These are phyloP conservation scores for Actinomucor elegans DNA, from an alignment of 371 early-diverging fungal species.

Conservation along the genomic window DNA sequence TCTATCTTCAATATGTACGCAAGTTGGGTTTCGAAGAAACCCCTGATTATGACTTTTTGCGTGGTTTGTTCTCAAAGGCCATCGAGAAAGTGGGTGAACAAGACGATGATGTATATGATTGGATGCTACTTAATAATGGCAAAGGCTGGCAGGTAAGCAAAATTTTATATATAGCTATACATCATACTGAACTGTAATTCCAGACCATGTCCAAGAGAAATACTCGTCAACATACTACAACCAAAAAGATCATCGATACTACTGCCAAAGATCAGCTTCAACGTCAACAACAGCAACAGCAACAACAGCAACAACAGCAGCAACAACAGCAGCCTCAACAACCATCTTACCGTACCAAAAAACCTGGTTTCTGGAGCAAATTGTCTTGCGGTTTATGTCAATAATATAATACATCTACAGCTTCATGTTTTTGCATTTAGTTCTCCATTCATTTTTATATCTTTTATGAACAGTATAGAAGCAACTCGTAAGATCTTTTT, in stretches of 20 bases:
- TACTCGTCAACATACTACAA: conserved; percentile 15
- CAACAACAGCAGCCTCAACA: conserved; percentile 1
- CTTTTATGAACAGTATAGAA: background rate
- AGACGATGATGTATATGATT: conserved; percentile 90
- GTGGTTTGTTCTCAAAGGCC: conserved; percentile 79
- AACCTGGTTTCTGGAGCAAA: conserved; percentile 8
- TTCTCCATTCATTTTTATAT: background rate
- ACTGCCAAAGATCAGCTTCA: background rate
- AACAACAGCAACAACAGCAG: conserved; percentile 4
- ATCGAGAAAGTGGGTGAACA: conserved; percentile 65
- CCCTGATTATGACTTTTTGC: conserved; percentile 89
- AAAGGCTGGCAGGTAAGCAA: conserved; percentile 50
- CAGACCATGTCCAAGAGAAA: conserved; percentile 12
- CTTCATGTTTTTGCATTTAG: too few species aligned
- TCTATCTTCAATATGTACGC: conserved; percentile 71
- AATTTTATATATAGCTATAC: background rate
- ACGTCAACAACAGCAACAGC: background rate
- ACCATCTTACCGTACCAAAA: conserved; percentile 1
- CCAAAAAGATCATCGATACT: conserved; percentile 7
- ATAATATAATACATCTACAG: background rate
- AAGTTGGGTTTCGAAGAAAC: conserved; percentile 90
- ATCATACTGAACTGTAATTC: too few species aligned
- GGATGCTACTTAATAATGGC: conserved; percentile 66
- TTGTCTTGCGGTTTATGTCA: conserved; percentile 18
- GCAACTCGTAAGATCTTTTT: too few species aligned